Evolutionary conservation across 2,329 filamentous ascomycete species (phyloP).

Genomic region (Mollisiaceae sp.): DNA sequence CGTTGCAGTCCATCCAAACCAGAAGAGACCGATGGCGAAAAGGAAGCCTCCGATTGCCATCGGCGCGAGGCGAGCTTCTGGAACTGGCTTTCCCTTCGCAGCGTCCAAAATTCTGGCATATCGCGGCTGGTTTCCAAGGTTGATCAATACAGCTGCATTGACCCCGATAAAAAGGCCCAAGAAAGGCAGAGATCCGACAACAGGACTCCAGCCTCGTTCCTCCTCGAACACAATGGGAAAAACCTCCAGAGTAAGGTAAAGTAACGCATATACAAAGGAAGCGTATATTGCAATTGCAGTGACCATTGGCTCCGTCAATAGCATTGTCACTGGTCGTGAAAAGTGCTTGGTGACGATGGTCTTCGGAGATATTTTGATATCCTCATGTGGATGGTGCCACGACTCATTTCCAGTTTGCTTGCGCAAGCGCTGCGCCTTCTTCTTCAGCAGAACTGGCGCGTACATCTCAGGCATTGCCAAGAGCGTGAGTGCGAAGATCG

Average conservation of each 20-base stretch:
- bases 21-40: conserved; percentile 40
- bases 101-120: conserved; percentile 36
- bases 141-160: conserved; percentile 59
- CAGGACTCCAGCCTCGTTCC: conserved; percentile 63
- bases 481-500: conserved; percentile 47
- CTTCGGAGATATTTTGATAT: conserved; percentile 35
- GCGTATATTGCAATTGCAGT: conserved; percentile 73
- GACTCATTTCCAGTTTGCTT: conserved; percentile 42
- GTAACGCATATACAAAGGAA: conserved; percentile 71
- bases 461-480: conserved; percentile 53
- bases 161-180: conserved; percentile 48
- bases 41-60: conserved; percentile 48
- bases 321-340: conserved; percentile 48
- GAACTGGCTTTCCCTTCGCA: conserved; percentile 48
- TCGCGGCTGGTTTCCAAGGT: conserved; percentile 39
- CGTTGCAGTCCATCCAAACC: conserved; percentile 40
- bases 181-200: conserved; percentile 68
- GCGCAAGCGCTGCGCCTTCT: conserved; percentile 37
- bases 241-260: conserved; percentile 64
- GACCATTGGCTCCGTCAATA: conserved; percentile 64
- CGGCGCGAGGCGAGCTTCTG: conserved; percentile 53
- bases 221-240: conserved; percentile 70
- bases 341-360: conserved; percentile 41
- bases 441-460: conserved; percentile 51
- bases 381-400: conserved; percentile 37